Percentiles rank a stretch among this genome's conserved stretches.
These are phyloP conservation scores for Yarrowia sp. DNA, from an alignment of 805 yeast species.

Conservation along the genomic window DNA sequence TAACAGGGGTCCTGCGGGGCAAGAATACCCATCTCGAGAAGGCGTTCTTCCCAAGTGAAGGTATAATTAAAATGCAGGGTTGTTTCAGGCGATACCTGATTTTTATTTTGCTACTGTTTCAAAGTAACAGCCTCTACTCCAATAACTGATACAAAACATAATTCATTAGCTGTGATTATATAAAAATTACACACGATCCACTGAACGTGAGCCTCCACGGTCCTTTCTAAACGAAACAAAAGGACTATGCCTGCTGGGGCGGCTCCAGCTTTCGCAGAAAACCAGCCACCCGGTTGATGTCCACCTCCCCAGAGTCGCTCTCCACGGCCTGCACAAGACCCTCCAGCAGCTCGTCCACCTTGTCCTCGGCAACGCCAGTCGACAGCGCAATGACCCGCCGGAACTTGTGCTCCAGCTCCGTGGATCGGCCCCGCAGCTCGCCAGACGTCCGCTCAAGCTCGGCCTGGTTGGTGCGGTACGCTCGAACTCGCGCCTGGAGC, in stretches of 20 bases:
- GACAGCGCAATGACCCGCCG: slow-evolving; percentile 85
- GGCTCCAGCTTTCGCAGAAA: slow-evolving; percentile 50
- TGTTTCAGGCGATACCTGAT: neutral
- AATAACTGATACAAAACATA: too few relatives aligned
- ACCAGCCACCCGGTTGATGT: slow-evolving; percentile 53
- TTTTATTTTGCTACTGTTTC: too few relatives aligned
- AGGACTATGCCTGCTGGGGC: neutral
- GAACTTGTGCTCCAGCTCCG: slow-evolving; percentile 68
- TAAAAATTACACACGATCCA: neutral
- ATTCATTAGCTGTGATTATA: neutral
- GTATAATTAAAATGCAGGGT: too few relatives aligned
- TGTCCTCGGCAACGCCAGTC: slow-evolving; percentile 77
- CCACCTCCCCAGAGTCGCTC: slow-evolving; percentile 70
- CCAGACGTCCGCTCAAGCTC: slow-evolving; percentile 52
- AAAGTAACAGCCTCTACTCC: too few relatives aligned
- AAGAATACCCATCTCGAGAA: neutral
- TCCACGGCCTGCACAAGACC: slow-evolving; percentile 89
- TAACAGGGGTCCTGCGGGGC: slow-evolving; percentile 16
- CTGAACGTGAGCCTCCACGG: neutral
- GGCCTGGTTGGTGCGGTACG: slow-evolving; percentile 69
- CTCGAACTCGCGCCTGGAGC: slow-evolving; percentile 72
- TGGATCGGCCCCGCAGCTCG: slow-evolving; percentile 51
- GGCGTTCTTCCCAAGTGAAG: too few relatives aligned
- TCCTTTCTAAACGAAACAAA: neutral
- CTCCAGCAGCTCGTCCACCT: slow-evolving; percentile 76